A percentile compares a stretch with the other conserved stretches of the same genome.
These are phyloP conservation scores for Blastocystis sp. DNA, from an alignment of 352 stramenopile genomes.

Conservation along the genomic window DNA sequence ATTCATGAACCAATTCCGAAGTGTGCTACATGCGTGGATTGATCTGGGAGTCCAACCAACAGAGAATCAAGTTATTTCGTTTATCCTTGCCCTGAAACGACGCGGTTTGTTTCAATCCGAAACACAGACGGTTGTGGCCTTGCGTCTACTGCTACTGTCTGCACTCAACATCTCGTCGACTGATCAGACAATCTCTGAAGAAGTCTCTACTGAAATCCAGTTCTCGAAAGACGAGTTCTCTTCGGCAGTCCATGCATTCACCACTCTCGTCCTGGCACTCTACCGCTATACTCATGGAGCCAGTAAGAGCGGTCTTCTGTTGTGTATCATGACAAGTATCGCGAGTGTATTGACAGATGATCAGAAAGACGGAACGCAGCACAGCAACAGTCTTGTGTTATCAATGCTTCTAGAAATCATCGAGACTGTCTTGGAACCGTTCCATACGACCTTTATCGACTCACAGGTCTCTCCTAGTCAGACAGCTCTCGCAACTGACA, in stretches of 20 bases:
- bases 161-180: background rate
- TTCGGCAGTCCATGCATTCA: background rate
- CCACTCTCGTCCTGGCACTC: background rate
- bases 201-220: background rate
- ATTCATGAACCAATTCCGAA: background rate
- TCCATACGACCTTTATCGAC: background rate
- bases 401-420: background rate
- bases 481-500: background rate
- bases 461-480: background rate
- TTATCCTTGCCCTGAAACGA: conserved; percentile 9
- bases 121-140: background rate
- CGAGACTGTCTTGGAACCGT: background rate
- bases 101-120: conserved; percentile 5
- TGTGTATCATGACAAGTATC: conserved; percentile 24
- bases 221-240: background rate
- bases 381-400: background rate
- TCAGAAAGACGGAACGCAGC: background rate
- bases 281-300: background rate
- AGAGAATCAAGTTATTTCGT: background rate
- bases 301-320: background rate
- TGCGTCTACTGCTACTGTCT: background rate
- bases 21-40: background rate
- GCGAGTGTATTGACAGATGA: background rate
- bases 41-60: background rate
- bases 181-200: background rate